A percentile compares a stretch with the other conserved stretches of the same genome.
Evolutionary conservation across 2,329 filamentous ascomycete genomes (phyloP).

Genomic region (Beauveria australis): DNA sequence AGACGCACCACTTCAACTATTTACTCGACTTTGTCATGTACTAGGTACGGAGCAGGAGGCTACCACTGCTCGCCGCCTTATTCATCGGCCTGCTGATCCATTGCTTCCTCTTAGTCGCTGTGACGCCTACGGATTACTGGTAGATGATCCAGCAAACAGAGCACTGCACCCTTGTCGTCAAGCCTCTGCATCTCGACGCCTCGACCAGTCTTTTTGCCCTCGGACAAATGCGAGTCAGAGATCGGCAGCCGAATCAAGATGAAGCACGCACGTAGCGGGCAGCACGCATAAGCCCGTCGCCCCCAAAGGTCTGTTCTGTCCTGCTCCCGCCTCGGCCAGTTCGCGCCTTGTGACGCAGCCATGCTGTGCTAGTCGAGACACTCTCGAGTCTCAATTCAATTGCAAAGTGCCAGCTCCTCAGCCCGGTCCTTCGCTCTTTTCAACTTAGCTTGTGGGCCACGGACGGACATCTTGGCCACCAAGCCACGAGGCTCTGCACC

Average conservation of each 20-base stretch:
- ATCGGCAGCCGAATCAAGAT: constrained; percentile 17
- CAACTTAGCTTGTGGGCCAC: not conserved
- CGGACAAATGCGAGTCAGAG: constrained; percentile 15
- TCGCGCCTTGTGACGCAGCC: constrained; percentile 1
- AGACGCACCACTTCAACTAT: not conserved
- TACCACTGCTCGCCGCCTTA: not conserved
- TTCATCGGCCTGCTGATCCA: not conserved
- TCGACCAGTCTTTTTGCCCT: not conserved
- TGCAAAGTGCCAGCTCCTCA: not conserved
- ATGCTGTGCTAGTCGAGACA: not conserved
- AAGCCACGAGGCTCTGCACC: not conserved
- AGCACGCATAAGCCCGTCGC: constrained; percentile 12
- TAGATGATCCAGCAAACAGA: not conserved
- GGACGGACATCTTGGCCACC: not conserved
- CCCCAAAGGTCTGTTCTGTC: constrained; percentile 2
- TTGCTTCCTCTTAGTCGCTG: not conserved
- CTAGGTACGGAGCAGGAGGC: too few relatives aligned
- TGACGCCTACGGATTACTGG: not conserved
- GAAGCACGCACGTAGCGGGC: constrained; percentile 1
- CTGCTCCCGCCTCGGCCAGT: not conserved
- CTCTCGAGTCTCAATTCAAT: not conserved
- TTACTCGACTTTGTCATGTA: not conserved
- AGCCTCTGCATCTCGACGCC: constrained; percentile 2
- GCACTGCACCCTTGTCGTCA: not conserved
- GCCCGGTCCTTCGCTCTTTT: not conserved